Base-by-base conservation (phyloP, 2,329 filamentous ascomycete genomes). In the Nannizziopsis arthrosporioides region DNA sequence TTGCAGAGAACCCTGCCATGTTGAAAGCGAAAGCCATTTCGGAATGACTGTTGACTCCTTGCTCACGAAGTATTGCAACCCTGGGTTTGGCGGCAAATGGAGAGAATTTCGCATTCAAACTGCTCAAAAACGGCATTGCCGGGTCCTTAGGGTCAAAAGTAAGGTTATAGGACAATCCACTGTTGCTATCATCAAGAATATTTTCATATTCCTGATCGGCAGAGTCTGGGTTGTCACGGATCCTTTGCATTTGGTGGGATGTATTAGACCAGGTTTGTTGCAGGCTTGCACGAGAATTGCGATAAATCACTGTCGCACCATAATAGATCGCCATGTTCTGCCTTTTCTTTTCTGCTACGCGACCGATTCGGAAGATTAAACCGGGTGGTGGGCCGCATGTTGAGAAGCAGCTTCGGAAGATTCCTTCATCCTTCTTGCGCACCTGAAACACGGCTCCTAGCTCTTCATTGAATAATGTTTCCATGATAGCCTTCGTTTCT, bases 21-120 rank as follows among this genome's bases (percentile, higher is more conserved):
- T 84, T 81, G 75, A 96, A 96, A 42, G 89, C 88, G 61, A 94
- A 96, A 1, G 92, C 92, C 86, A 98, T 94, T 66, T 98, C 92
- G n/a, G 87, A 82, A 59, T 95, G 80, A 37, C 89, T 86, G 68
- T 98, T 96, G 56, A 94, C 86, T 63, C 92, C 92, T 65, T 95
- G 88, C 66, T 96, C 92, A 61, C 92, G 78, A 17, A 98, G 79
- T 57, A 98, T 94, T 38, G 92, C 92, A 18, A 98, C 89, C 30
- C 81, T 80, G 1, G 85, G 84, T 59, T 77, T 80, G 37, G 66
- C 76, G 53, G 73, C 74, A 61, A 87, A 78, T 45, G 69, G 61
- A 66, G 72, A 57, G 65, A 71, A 54, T 64, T 70, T 62, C 51
- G 76, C 67, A 35, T 77, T 75, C 49, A 87, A 68, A 51, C 75